Evolutionary conservation across 345 rosid genomes (phyloP).

Genomic region (Bruguiera gymnorhiza): DNA sequence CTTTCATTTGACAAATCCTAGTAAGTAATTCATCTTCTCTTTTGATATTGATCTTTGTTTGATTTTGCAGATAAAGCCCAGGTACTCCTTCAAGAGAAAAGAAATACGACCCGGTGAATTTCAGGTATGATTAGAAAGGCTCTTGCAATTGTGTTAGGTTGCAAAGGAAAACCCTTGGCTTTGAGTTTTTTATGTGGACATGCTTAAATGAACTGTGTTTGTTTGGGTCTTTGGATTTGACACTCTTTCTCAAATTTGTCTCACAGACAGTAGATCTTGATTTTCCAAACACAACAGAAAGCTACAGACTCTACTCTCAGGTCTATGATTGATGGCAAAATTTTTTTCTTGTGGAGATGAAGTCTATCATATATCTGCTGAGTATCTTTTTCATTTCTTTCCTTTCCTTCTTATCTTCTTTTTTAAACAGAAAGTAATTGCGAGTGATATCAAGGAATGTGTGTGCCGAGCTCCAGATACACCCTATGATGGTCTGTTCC

Average conservation of each 20-base stretch:
- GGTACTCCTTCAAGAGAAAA: slow-evolving; percentile 97
- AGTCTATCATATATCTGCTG: slow-evolving; percentile 17
- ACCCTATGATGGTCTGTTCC: slow-evolving; percentile 75
- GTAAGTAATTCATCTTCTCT: slow-evolving; percentile 3
- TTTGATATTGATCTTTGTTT: slow-evolving; percentile 17
- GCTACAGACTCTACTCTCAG: slow-evolving; percentile 90
- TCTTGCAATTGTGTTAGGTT: slow-evolving; percentile 1
- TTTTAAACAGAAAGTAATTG: slow-evolving; percentile 76
- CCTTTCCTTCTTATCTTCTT: neutral
- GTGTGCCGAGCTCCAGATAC: slow-evolving; percentile 98
- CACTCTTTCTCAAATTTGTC: slow-evolving; percentile 5
- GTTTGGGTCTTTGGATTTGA: slow-evolving; percentile 6
- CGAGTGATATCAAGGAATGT: slow-evolving; percentile 93
- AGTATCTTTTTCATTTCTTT: neutral
- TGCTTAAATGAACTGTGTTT: neutral
- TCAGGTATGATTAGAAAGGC: slow-evolving; percentile 52
- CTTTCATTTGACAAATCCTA: slow-evolving; percentile 6
- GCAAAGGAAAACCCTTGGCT: neutral
- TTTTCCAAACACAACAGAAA: slow-evolving; percentile 82
- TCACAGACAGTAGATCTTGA: slow-evolving; percentile 70
- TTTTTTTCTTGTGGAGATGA: slow-evolving; percentile 10
- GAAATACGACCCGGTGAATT: slow-evolving; percentile 85
- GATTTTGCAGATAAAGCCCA: slow-evolving; percentile 77
- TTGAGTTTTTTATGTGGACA: neutral
- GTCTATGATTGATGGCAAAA: slow-evolving; percentile 36